A percentile compares a stretch with the other conserved stretches of the same genome.
Conservation (phyloP, 2,329 filamentous ascomycete genomes). For the Fusarium gaditjirri region DNA sequence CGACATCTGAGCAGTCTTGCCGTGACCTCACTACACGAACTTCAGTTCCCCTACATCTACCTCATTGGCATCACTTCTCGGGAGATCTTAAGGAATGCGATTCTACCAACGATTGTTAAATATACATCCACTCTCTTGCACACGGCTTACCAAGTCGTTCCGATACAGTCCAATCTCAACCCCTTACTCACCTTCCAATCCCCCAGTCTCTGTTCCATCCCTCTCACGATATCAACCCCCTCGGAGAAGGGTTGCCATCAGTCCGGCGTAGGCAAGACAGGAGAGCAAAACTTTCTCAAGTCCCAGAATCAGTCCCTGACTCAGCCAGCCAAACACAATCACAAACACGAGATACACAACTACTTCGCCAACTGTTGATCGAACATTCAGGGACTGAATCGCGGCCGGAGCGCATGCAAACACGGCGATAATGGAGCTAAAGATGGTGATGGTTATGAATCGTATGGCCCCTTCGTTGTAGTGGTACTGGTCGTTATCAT, state of each 20-base stretch:
- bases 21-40: neutral
- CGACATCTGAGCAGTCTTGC: neutral
- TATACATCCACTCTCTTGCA: neutral
- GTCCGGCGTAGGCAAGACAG: slow-evolving; percentile 5
- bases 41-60: neutral
- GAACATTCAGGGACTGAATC: slow-evolving; percentile 24
- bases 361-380: slow-evolving; percentile 14
- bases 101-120: neutral
- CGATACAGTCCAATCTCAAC: neutral
- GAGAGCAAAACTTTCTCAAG: slow-evolving; percentile 18
- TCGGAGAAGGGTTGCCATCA: slow-evolving; percentile 17
- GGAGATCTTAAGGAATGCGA: too few species aligned
- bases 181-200: neutral
- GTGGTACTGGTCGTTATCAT: neutral
- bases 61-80: neutral
- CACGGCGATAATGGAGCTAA: slow-evolving; percentile 3
- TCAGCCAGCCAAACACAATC: slow-evolving; percentile 19
- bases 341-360: slow-evolving; percentile 26
- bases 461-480: slow-evolving; percentile 8
- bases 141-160: neutral
- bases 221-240: neutral
- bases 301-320: slow-evolving; percentile 3
- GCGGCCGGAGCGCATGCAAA: slow-evolving; percentile 26
- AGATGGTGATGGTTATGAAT: neutral
- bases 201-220: neutral